phyloP scores from a whole-genome alignment of 1,284 basidiomycete species.

The Apiotrichum akiyoshidainum region DNA sequence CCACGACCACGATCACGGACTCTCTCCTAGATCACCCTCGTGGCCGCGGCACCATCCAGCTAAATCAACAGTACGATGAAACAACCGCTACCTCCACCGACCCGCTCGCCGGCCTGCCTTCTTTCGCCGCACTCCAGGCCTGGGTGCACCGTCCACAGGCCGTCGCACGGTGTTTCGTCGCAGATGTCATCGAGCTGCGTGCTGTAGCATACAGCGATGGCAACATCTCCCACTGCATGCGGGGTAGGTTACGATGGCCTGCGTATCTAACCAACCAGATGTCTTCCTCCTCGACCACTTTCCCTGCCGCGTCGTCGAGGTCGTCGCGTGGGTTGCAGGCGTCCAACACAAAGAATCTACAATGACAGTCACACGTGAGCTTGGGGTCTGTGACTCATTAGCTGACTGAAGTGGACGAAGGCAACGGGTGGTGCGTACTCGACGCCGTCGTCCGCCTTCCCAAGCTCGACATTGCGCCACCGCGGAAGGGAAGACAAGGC shows the following conservation, averaged over 20 bases:
- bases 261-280: constrained; percentile 20
- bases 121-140: constrained; percentile 25
- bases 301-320: constrained; percentile 40
- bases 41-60: too few species aligned
- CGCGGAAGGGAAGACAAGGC: too few species aligned
- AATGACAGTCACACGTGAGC: constrained; percentile 31
- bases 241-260: constrained; percentile 16
- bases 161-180: constrained; percentile 35
- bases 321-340: constrained; percentile 44
- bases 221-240: constrained; percentile 1
- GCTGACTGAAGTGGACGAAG: constrained; percentile 39
- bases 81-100: neutral
- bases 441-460: constrained; percentile 27
- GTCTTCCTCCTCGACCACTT: constrained; percentile 37
- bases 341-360: constrained; percentile 38
- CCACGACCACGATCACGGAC: neutral
- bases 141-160: constrained; percentile 43
- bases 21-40: too few species aligned
- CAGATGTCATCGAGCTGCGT: constrained; percentile 33
- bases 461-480: constrained; percentile 1
- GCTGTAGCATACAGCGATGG: constrained; percentile 12
- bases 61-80: too few species aligned
- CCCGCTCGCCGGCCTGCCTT: constrained; percentile 14
- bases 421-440: constrained; percentile 34
- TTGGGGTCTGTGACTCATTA: too few species aligned